phyloP scores from a whole-genome alignment of 148 eudicot species.

The Heliosperma pusillum region DNA sequence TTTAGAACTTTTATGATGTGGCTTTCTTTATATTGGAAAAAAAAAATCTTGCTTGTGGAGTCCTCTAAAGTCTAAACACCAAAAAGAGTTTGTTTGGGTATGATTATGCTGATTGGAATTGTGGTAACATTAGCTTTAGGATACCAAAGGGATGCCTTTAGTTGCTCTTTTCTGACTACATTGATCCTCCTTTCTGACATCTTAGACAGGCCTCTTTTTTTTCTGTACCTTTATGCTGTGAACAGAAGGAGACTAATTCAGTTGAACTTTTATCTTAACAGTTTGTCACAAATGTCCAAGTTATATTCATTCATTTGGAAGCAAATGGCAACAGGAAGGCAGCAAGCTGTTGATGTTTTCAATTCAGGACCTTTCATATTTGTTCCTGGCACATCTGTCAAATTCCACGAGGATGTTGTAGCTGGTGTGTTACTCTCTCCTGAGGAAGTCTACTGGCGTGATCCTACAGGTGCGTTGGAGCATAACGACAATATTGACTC shows the following conservation, averaged over 20 bases:
- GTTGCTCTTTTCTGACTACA: not conserved
- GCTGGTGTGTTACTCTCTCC: conserved; percentile 61
- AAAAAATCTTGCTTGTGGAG: not conserved
- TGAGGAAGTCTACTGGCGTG: conserved; percentile 80
- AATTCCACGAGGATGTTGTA: conserved; percentile 53
- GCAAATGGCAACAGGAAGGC: conserved; percentile 54
- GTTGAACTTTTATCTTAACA: conserved; percentile 31
- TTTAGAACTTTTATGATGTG: not conserved
- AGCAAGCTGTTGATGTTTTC: conserved; percentile 47
- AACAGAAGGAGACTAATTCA: conserved; percentile 14
- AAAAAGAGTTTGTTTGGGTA: not conserved
- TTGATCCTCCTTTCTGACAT: not conserved
- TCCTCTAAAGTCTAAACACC: not conserved
- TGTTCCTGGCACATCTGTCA: conserved; percentile 47
- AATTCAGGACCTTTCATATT: conserved; percentile 67
- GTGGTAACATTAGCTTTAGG: not conserved
- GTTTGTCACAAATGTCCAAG: conserved; percentile 81
- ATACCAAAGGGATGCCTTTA: not conserved
- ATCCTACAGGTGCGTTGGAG: conserved; percentile 56
- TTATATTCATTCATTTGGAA: conserved; percentile 68
- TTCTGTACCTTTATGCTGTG: conserved; percentile 6
- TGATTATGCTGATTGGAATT: not conserved
- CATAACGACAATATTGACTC: conserved; percentile 30
- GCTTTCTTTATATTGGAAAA: not conserved
- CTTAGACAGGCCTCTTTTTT: not conserved